Base-by-base conservation (phyloP, 1,284 basidiomycete species). In the Cryptococcus wingfieldii region DNA sequence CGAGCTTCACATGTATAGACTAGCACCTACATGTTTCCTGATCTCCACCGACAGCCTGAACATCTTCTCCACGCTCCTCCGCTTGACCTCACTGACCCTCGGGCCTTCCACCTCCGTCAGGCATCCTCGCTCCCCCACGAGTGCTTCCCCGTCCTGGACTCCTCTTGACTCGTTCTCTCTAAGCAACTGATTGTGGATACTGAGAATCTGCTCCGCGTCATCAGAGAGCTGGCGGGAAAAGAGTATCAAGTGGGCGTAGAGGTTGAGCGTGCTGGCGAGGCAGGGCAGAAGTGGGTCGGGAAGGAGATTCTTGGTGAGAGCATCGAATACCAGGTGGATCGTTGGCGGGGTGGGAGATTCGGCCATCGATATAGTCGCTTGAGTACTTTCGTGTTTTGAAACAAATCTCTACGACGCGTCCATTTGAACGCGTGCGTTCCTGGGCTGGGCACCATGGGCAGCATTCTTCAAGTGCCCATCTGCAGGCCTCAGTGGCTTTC, bases 191-290 rank as follows among this genome's bases (percentile, higher is more conserved):
- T 41, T 38, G 27, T 70, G 57, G 6, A 49, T 13, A 0, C 14
- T 42, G 23, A 68, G 48, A 0, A 61, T 63, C n/a, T 47, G 45
- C 1, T 6, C 10, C 1, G 68, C 65, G 53, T 70, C 63, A 4
- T 18, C 39, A 7, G 46, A 42, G 10, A 70, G 51, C 18, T 49
- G 46, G 0, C 38, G 23, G 10, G 61, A 54, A 13, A 68, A 46
- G 18, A 69, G 59, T 23, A 64, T 57, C 23, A 71, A 43, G 53
- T 71, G 67, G 5, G 67, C 67, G 53, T 63, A 67, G 43, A 71
- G 61, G 18, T 65, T 53, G 3, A 73, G 63, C 12, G 60, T 47
- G 4, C 55, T 48, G 23, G 64, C 66, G 12, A 71, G 59, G 16
- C 48, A 47, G 5, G 47, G 27, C 5, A 57, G 42, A 4, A 68